phyloP scores from a whole-genome alignment of 352 stramenopile species.

The Phytophthora citricola region DNA sequence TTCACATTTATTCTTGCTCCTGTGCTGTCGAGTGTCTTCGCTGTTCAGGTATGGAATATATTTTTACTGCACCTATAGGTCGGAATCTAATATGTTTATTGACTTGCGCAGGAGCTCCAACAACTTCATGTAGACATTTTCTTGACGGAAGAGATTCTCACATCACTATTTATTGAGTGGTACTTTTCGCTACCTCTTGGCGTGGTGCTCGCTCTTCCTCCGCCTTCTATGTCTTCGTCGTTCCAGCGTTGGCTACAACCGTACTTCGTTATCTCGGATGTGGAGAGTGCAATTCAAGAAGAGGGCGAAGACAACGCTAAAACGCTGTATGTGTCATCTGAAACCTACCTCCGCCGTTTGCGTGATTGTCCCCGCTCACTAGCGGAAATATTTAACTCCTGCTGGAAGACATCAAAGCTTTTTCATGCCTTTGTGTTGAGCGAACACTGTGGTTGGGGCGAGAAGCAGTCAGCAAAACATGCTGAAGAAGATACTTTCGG shows the following conservation, averaged over 20 bases:
- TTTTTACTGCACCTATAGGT: not conserved
- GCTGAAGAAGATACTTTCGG: constrained; percentile 79
- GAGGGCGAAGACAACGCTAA: constrained; percentile 37
- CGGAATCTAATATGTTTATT: constrained; percentile 18
- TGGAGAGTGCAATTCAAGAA: constrained; percentile 41
- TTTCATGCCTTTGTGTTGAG: constrained; percentile 79
- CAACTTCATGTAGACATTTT: constrained; percentile 68
- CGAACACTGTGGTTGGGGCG: constrained; percentile 70
- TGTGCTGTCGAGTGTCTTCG: constrained; percentile 81
- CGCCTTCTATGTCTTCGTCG: constrained; percentile 71
- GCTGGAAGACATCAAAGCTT: constrained; percentile 63
- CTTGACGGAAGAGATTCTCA: constrained; percentile 54
- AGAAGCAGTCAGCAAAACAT: constrained; percentile 69
- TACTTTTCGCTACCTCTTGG: constrained; percentile 79
- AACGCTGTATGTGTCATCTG: constrained; percentile 32
- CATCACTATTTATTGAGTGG: constrained; percentile 80
- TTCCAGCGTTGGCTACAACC: constrained; percentile 82
- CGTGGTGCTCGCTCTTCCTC: constrained; percentile 60
- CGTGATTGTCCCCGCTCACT: constrained; percentile 46
- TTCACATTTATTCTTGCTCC: constrained; percentile 77
- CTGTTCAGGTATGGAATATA: constrained; percentile 61
- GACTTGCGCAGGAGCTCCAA: constrained; percentile 59
- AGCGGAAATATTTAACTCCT: constrained; percentile 62
- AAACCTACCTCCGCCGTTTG: constrained; percentile 43
- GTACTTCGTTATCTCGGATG: constrained; percentile 53